Evolutionary conservation across 192 early-diverging fungal species (phyloP).

Genomic region (Spizellomyces punctatus): DNA sequence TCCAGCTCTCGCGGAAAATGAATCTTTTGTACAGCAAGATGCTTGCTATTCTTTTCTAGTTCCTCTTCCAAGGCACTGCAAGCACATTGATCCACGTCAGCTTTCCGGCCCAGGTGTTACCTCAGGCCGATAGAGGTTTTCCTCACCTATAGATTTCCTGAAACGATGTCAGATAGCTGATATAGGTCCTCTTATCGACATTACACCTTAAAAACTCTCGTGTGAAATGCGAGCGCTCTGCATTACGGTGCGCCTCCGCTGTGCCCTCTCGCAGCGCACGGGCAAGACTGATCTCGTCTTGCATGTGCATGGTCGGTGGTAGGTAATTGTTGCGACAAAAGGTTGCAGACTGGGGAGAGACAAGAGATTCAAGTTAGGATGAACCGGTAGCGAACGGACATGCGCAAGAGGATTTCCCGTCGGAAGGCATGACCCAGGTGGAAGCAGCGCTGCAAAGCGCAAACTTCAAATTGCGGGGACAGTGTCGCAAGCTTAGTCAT

Average conservation of each 20-base stretch:
- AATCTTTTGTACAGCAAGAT: not conserved
- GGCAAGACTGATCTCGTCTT: not conserved
- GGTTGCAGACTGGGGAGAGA: too few species aligned
- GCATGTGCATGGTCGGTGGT: too few species aligned
- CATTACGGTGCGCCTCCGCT: not conserved
- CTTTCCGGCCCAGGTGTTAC: too few species aligned
- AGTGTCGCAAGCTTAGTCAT: too few species aligned
- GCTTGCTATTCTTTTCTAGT: not conserved
- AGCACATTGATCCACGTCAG: not conserved
- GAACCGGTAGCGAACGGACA: too few species aligned
- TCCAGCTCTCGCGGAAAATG: not conserved
- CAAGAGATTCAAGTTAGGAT: too few species aligned
- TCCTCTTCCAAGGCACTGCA: not conserved
- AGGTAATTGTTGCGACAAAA: too few species aligned
- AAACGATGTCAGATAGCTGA: not conserved
- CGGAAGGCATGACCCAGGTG: too few species aligned
- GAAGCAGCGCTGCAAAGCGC: too few species aligned
- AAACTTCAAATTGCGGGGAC: too few species aligned
- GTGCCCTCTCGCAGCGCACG: not conserved
- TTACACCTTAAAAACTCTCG: not conserved
- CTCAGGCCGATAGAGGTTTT: too few species aligned
- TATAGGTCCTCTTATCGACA: constrained; percentile 1
- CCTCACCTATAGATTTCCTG: not conserved
- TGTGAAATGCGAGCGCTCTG: not conserved
- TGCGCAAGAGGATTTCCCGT: too few species aligned